Percentiles rank a stretch among this genome's conserved stretches.
These are phyloP conservation scores for Dacryopinax spathularia DNA, from an alignment of 768 basidiomycete species.

Conservation along the genomic window DNA sequence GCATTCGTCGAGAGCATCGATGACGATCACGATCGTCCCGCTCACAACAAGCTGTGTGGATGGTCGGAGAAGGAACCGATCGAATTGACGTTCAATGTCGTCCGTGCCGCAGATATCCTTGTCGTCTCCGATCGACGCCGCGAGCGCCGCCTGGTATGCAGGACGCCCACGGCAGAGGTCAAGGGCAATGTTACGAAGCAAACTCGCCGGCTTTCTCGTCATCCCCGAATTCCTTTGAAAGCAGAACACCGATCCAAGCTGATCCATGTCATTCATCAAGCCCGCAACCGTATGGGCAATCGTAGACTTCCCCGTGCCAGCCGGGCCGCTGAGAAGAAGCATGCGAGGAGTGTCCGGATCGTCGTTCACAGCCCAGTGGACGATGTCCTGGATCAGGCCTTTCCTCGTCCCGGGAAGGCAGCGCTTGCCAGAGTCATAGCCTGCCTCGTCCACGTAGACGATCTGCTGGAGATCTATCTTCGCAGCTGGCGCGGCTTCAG, in stretches of 20 bases:
- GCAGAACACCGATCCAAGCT: conserved; percentile 12
- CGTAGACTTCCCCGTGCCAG: conserved; percentile 13
- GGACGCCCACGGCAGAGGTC: neutral
- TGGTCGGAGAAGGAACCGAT: neutral
- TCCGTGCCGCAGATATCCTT: neutral
- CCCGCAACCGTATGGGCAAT: conserved; percentile 10
- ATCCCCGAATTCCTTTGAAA: conserved; percentile 5
- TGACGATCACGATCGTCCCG: neutral
- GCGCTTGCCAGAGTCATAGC: conserved; percentile 1
- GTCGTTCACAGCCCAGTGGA: conserved; percentile 5
- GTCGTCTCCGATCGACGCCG: neutral
- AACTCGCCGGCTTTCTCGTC: neutral
- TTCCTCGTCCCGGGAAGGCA: conserved; percentile 10
- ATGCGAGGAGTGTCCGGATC: neutral
- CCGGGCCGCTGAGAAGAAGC: conserved; percentile 8
- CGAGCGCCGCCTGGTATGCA: neutral
- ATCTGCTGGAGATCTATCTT: neutral
- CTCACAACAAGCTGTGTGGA: neutral
- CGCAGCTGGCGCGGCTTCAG: neutral
- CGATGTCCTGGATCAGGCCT: neutral
- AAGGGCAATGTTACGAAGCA: conserved; percentile 12
- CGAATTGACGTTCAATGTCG: neutral
- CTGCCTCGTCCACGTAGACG: neutral
- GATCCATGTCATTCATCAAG: neutral
- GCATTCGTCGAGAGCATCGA: neutral